These are phyloP conservation scores for Yamadazyma takamatsuzukensis DNA, from an alignment of 805 yeast genomes.

Conservation along the genomic window DNA sequence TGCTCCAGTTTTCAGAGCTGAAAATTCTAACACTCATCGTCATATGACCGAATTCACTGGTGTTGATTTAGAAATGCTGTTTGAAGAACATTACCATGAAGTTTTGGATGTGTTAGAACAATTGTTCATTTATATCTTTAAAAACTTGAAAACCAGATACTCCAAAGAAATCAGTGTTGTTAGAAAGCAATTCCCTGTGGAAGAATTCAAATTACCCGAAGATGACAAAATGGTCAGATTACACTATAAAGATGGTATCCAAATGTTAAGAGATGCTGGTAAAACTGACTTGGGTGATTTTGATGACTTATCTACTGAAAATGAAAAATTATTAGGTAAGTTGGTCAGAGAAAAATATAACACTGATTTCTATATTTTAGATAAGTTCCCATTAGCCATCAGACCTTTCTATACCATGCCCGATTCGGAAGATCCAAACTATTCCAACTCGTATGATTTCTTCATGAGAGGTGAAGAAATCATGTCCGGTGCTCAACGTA, in stretches of 20 bases:
- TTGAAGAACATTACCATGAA: conserved; percentile 98
- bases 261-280: conserved; percentile 81
- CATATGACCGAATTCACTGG: conserved; percentile 99
- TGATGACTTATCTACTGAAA: conserved; percentile 90
- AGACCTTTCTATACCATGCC: conserved; percentile 99
- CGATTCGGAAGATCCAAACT: conserved; percentile 83
- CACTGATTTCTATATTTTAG: conserved; percentile 96
- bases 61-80: conserved; percentile 95
- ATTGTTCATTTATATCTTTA: conserved; percentile 83
- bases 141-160: conserved; percentile 75
- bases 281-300: conserved; percentile 79
- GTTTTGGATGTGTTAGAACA: conserved; percentile 61
- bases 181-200: conserved; percentile 94
- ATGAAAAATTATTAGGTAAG: conserved; percentile 90
- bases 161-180: conserved; percentile 83
- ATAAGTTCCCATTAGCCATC: conserved; percentile 94
- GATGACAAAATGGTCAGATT: conserved; percentile 91
- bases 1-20: conserved; percentile 99
- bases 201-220: conserved; percentile 91
- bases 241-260: conserved; percentile 87
- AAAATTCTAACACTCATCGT: conserved; percentile 97
- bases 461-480: conserved; percentile 99
- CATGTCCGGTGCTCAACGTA: conserved; percentile 99
- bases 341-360: conserved; percentile 90
- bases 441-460: conserved; percentile 97